These are phyloP conservation scores for Nematocida sp. DNA, from an alignment of 371 early-diverging fungal genomes.

Conservation along the genomic window DNA sequence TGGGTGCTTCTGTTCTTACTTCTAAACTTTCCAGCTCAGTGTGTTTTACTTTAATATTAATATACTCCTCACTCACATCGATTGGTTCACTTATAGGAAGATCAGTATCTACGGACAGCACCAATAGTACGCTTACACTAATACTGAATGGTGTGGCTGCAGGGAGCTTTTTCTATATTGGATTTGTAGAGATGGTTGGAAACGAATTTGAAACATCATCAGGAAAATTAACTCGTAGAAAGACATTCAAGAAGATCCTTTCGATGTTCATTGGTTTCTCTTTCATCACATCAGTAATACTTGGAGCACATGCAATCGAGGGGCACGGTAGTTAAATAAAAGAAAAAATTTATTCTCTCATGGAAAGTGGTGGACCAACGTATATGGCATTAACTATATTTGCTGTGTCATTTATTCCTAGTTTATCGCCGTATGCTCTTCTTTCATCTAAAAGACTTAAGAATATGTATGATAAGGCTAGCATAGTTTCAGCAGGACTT, in stretches of 20 bases:
- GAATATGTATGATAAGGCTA: slow-evolving; percentile 42
- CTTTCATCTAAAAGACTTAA: slow-evolving; percentile 35
- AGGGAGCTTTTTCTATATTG: slow-evolving; percentile 67
- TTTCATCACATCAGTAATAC: slow-evolving; percentile 42
- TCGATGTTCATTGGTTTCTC: slow-evolving; percentile 58
- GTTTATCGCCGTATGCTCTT: slow-evolving; percentile 26
- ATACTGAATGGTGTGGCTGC: slow-evolving; percentile 62
- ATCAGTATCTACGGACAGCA: neutral
- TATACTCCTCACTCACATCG: slow-evolving; percentile 68
- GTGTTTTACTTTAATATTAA: slow-evolving; percentile 49
- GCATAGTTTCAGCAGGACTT: slow-evolving; percentile 65
- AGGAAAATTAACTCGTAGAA: slow-evolving; percentile 34
- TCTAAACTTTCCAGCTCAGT: slow-evolving; percentile 50
- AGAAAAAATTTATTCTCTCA: neutral
- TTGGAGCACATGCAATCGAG: slow-evolving; percentile 10
- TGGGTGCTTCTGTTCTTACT: slow-evolving; percentile 67
- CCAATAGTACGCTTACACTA: neutral
- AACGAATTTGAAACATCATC: slow-evolving; percentile 61
- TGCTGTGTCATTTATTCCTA: slow-evolving; percentile 25
- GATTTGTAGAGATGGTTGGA: slow-evolving; percentile 68
- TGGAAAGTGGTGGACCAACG: neutral
- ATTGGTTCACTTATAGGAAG: slow-evolving; percentile 53
- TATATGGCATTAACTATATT: slow-evolving; percentile 22
- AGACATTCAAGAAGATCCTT: slow-evolving; percentile 34
- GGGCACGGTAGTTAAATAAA: slow-evolving; percentile 19